Evolutionary conservation across 1,139 yeast species (phyloP).

Genomic region (Nakaseomyces bracarensis): DNA sequence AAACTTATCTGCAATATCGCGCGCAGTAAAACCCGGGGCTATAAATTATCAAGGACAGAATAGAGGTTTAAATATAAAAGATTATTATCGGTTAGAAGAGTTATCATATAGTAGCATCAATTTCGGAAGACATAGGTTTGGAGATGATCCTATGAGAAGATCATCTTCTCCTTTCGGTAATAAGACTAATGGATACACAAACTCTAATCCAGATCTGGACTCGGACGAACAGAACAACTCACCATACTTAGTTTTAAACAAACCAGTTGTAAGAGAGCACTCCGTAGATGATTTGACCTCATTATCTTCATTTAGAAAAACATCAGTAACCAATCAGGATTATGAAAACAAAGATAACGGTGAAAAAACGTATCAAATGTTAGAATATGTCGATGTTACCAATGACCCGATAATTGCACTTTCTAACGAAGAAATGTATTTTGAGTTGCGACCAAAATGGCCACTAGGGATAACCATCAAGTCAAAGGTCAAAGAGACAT

Average conservation of each 20-base stretch:
- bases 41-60: conserved; percentile 3
- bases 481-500: conserved; percentile 52
- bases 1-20: conserved; percentile 23
- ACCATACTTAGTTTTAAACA: not conserved
- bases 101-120: not conserved
- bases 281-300: not conserved
- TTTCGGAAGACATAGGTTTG: not conserved
- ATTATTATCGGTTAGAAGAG: conserved; percentile 6
- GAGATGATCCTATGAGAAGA: not conserved
- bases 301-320: not conserved
- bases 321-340: not conserved
- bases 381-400: conserved; percentile 6
- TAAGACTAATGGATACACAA: not conserved
- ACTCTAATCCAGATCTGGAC: conserved; percentile 1
- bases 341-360: conserved; percentile 19
- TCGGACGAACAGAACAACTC: conserved; percentile 1
- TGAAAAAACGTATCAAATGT: not conserved
- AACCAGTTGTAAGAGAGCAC: conserved; percentile 5
- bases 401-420: conserved; percentile 10
- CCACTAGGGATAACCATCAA: conserved; percentile 59
- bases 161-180: not conserved
- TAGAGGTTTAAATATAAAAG: conserved; percentile 1
- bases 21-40: conserved; percentile 15
- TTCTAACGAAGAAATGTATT: conserved; percentile 16
- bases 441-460: conserved; percentile 29